Evolutionary conservation across 495 filamentous ascomycete species (phyloP).

Genomic region (Geoglossum glabrum): DNA sequence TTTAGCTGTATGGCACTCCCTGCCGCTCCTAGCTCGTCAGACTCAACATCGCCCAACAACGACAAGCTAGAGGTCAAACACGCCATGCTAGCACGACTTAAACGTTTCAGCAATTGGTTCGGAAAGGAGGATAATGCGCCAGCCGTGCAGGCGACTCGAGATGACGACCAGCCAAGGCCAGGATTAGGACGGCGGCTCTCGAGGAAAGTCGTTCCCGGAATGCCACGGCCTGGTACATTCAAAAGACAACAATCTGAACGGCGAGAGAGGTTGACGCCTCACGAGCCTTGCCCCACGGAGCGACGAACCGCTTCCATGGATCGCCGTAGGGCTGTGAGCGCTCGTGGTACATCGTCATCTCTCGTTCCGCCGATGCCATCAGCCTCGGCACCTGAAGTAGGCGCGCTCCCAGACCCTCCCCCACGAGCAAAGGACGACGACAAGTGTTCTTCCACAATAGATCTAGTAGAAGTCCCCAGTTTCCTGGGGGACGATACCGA

Average conservation of each 20-base stretch:
- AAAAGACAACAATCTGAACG: conserved; percentile 64
- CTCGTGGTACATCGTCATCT: conserved; percentile 15
- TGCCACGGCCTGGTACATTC: conserved; percentile 57
- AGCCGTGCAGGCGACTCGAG: not conserved
- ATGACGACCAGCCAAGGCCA: not conserved
- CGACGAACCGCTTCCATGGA: conserved; percentile 58
- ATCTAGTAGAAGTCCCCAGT: not conserved
- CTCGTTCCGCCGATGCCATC: conserved; percentile 15
- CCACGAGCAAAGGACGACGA: not conserved
- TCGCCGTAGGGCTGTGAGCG: conserved; percentile 32
- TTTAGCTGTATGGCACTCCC: not conserved
- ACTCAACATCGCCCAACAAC: not conserved
- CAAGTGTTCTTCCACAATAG: not conserved
- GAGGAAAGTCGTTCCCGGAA: conserved; percentile 50
- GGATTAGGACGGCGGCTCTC: not conserved
- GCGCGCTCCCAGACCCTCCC: not conserved
- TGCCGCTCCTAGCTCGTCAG: not conserved
- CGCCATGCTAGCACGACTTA: not conserved
- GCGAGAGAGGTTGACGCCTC: conserved; percentile 47
- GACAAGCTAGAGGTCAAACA: not conserved
- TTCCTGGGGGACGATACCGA: not conserved
- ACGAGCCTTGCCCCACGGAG: conserved; percentile 33
- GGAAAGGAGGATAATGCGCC: not conserved
- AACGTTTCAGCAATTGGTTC: conserved; percentile 3
- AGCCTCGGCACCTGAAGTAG: not conserved